phyloP scores from a whole-genome alignment of 2,329 filamentous ascomycete species.

The Ceratocystis albifundus region DNA sequence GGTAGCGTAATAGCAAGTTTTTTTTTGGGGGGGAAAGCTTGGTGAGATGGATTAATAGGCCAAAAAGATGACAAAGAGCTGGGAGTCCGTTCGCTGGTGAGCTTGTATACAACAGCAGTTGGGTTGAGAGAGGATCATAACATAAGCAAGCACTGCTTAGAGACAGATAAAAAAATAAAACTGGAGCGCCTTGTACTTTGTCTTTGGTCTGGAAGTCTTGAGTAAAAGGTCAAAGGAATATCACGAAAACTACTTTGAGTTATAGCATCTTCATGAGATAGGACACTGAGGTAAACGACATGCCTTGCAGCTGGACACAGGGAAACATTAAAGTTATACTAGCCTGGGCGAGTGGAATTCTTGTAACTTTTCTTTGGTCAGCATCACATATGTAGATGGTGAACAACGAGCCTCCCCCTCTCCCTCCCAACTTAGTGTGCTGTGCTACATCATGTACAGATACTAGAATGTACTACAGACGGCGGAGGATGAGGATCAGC shows the following conservation, averaged over 20 bases:
- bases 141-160: neutral
- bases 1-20: neutral
- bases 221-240: neutral
- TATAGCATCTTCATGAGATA: neutral
- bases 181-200: conserved; percentile 7
- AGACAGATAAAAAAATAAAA: conserved; percentile 20
- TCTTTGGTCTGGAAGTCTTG: neutral
- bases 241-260: neutral
- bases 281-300: neutral
- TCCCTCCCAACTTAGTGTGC: neutral
- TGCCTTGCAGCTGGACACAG: neutral
- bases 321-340: neutral
- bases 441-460: neutral
- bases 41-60: neutral
- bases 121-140: neutral
- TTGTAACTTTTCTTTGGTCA: neutral
- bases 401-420: neutral
- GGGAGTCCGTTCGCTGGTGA: neutral
- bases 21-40: neutral
- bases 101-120: neutral
- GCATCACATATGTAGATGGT: neutral
- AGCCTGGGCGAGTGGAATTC: neutral
- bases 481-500: neutral
- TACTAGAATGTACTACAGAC: neutral
- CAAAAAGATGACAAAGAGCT: neutral